Evolutionary conservation across 192 early-diverging fungal species (phyloP), one percentile per base, ranked within the genome.

Genomic region (Entophlyctis helioformis): DNA sequence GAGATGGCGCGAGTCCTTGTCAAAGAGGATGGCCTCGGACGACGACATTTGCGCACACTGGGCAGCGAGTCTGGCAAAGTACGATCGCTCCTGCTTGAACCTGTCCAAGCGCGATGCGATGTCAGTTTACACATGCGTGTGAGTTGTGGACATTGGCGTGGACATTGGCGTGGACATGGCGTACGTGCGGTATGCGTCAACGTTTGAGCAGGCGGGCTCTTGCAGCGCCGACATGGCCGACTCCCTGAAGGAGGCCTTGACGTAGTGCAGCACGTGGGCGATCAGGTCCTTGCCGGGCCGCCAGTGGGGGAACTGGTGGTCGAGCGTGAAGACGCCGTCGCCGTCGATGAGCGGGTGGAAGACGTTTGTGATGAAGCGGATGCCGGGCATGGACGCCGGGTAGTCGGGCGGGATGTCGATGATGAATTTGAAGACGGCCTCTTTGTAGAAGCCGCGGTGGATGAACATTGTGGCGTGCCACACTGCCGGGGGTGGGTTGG

Each of bases 401-500:
- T 95, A 92, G 22, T 76, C 71, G 35, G 62, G 60, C 18, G 87
- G 87, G 36, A 91, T 89, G 18, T 71, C 55, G 35, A 91, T 63
- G 54, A 79, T 58, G 66, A 92, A 95, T 49, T 91, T 85, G 58
- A 95, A 86, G 5, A 92, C 87, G 0, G 82, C 89, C 37, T 85
- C 80, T 25, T 78, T 76, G 63, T 89, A 95, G 63, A 81, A 92
- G 25, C 91, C 91, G 26, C 86, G 80, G 59, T 91, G 86, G 26
- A 95, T 63, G 60, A 92, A 89, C 25, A 95, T 59, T 5, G 82
- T 79, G 0, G 86, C 91, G 51, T 82, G 75, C 89, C 89, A 92
- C 40, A 74, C 85, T 79, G 40, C 6, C 13, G n/a, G 11, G 15
- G 26, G 16, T 15, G 1, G 12, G 22, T 20, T 3, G 22, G 43